Conservation (phyloP, 2,329 filamentous ascomycete species). For the Sordariomycetes sp. region DNA sequence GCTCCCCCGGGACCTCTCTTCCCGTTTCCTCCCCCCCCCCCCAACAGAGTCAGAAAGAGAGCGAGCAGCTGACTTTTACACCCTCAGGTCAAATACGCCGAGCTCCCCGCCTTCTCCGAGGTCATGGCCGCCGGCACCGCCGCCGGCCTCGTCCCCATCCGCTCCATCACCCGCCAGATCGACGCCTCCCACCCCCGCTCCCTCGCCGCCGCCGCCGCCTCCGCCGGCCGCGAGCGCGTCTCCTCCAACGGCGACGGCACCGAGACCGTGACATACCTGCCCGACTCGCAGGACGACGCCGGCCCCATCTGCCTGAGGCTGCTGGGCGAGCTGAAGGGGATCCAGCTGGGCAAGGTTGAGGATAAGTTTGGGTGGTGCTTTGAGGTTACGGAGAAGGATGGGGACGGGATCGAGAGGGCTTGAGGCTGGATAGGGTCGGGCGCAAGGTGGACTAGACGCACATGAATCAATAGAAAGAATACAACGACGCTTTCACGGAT, state of each 20-base stretch:
- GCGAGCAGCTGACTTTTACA: background rate
- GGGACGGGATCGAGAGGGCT: slow-evolving; percentile 14
- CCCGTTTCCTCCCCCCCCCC: background rate
- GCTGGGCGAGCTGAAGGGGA: slow-evolving; percentile 64
- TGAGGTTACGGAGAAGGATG: slow-evolving; percentile 30
- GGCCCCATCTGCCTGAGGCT: slow-evolving; percentile 63
- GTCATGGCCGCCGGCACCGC: slow-evolving; percentile 89
- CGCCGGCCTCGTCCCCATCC: slow-evolving; percentile 81
- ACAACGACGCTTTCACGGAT: background rate
- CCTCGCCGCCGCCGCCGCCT: slow-evolving; percentile 18
- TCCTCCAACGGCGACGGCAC: slow-evolving; percentile 15
- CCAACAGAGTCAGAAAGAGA: background rate
- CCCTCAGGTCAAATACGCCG: slow-evolving; percentile 46
- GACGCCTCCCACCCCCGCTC: slow-evolving; percentile 23
- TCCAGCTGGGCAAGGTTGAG: slow-evolving; percentile 68
- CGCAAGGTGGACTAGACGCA: background rate
- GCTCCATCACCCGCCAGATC: slow-evolving; percentile 64
- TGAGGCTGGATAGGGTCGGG: background rate
- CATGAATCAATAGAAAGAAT: background rate
- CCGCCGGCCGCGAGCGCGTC: slow-evolving; percentile 19
- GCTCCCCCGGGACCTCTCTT: background rate
- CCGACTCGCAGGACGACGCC: slow-evolving; percentile 47
- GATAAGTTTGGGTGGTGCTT: slow-evolving; percentile 66
- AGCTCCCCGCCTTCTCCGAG: slow-evolving; percentile 46
- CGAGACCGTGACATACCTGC: slow-evolving; percentile 43